phyloP scores from a whole-genome alignment of 176 grass and related monocot species.

The Carex scoparia region DNA sequence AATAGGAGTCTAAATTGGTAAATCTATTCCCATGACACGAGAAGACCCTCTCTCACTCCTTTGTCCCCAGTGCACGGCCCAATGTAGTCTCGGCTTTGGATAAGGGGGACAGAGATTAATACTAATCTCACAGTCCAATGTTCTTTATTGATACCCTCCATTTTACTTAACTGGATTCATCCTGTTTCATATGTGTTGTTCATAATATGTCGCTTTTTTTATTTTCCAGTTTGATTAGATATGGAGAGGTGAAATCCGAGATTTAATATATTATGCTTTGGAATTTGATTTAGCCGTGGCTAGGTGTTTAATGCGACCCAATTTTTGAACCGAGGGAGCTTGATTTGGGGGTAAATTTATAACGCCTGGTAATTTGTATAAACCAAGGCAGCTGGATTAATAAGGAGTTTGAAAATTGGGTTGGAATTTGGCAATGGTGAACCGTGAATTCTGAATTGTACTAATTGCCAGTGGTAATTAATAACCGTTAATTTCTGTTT shows the following conservation, averaged over 20 bases:
- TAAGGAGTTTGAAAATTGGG: background rate
- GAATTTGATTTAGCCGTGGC: slow-evolving; percentile 16
- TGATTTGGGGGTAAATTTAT: background rate
- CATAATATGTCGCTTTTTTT: background rate
- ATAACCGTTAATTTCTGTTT: slow-evolving; percentile 23
- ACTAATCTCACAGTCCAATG: slow-evolving; percentile 10
- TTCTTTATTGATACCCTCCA: background rate
- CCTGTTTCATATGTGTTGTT: background rate
- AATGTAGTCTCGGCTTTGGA: slow-evolving; percentile 19
- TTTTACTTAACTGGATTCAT: background rate
- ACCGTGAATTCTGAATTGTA: slow-evolving; percentile 10
- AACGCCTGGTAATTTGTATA: slow-evolving; percentile 1
- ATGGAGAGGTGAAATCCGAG: background rate
- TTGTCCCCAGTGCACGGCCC: slow-evolving; percentile 20
- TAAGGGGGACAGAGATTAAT: slow-evolving; percentile 20
- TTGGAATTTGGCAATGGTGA: background rate
- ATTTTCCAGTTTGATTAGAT: background rate
- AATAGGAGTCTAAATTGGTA: background rate
- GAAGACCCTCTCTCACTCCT: background rate
- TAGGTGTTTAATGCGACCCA: background rate
- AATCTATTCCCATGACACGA: slow-evolving; percentile 5
- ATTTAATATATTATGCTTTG: background rate
- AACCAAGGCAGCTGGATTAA: background rate
- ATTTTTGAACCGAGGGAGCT: slow-evolving; percentile 10
- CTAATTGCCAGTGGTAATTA: slow-evolving; percentile 14